Evolutionary conservation across 2,329 filamentous ascomycete genomes (phyloP).

Genomic region (Calonectria honghensis): DNA sequence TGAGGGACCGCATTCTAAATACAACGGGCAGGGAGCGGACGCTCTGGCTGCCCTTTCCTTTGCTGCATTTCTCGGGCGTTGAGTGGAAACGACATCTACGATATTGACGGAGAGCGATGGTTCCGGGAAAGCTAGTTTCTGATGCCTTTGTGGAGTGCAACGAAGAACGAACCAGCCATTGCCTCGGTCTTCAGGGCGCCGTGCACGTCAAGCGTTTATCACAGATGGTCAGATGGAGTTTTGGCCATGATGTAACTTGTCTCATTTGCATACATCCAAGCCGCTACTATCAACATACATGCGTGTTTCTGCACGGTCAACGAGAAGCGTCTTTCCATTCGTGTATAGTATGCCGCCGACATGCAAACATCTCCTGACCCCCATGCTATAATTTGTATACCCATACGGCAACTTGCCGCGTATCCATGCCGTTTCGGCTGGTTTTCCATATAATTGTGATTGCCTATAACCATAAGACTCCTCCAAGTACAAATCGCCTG

Average conservation of each 20-base stretch:
- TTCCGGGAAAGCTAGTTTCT: slow-evolving; percentile 24
- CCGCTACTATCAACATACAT: slow-evolving; percentile 32
- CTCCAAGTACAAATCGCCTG: slow-evolving; percentile 14
- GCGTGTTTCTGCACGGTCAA: slow-evolving; percentile 20
- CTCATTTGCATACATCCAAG: slow-evolving; percentile 37
- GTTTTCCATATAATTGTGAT: slow-evolving; percentile 7
- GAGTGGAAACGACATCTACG: slow-evolving; percentile 30
- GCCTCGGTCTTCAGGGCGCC: neutral
- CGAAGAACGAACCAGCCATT: slow-evolving; percentile 17
- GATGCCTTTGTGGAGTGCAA: slow-evolving; percentile 12
- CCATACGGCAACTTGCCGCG: slow-evolving; percentile 12
- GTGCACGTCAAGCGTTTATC: neutral
- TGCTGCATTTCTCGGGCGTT: slow-evolving; percentile 43
- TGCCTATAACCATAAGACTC: slow-evolving; percentile 24
- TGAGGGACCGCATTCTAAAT: neutral
- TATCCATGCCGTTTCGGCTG: slow-evolving; percentile 13
- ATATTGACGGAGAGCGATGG: slow-evolving; percentile 36
- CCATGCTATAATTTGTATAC: slow-evolving; percentile 21
- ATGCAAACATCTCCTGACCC: slow-evolving; percentile 11
- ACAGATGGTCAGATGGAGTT: slow-evolving; percentile 27
- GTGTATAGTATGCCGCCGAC: slow-evolving; percentile 11
- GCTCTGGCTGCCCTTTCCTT: slow-evolving; percentile 20
- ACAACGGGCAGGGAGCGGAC: slow-evolving; percentile 7
- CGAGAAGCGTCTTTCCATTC: slow-evolving; percentile 4
- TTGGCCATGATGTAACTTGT: slow-evolving; percentile 33